Evolutionary conservation across 2,329 filamentous ascomycete genomes (phyloP).

Genomic region (Pseudopyrenochaeta lycopersici): DNA sequence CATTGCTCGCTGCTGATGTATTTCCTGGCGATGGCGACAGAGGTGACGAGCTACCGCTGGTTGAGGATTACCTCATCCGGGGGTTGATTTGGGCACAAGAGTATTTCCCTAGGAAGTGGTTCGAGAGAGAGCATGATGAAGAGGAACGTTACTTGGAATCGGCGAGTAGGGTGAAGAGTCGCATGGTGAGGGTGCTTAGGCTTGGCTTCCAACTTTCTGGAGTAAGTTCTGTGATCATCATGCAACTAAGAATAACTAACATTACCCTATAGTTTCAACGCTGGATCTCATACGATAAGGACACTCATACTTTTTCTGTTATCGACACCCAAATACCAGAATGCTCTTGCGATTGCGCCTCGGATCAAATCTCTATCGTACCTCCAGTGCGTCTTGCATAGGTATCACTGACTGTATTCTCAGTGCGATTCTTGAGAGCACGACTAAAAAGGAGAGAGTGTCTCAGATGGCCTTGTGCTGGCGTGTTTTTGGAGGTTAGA

Average conservation of each 20-base stretch:
- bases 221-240: slow-evolving; percentile 25
- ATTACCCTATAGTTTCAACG: slow-evolving; percentile 34
- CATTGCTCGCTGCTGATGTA: slow-evolving; percentile 28
- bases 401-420: no score
- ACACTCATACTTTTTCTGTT: slow-evolving; percentile 38
- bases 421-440: no score
- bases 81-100: slow-evolving; percentile 69
- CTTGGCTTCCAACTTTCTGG: slow-evolving; percentile 60
- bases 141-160: slow-evolving; percentile 72
- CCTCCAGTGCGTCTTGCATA: no score
- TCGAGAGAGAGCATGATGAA: slow-evolving; percentile 70
- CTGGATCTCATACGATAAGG: slow-evolving; percentile 41
- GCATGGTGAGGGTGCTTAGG: slow-evolving; percentile 68
- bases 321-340: slow-evolving; percentile 3
- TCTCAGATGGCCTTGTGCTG: no score
- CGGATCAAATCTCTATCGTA: no score
- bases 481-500: no score
- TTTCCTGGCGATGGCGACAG: slow-evolving; percentile 62
- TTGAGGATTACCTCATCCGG: slow-evolving; percentile 74
- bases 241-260: neutral
- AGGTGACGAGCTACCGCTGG: no score
- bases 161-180: slow-evolving; percentile 65
- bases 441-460: no score
- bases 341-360: no score
- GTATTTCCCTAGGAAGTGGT: slow-evolving; percentile 69